Percentiles rank a stretch among this genome's conserved stretches.
Conservation (phyloP, 176 grass and related monocot species). For the Cenchrus americanus region DNA sequence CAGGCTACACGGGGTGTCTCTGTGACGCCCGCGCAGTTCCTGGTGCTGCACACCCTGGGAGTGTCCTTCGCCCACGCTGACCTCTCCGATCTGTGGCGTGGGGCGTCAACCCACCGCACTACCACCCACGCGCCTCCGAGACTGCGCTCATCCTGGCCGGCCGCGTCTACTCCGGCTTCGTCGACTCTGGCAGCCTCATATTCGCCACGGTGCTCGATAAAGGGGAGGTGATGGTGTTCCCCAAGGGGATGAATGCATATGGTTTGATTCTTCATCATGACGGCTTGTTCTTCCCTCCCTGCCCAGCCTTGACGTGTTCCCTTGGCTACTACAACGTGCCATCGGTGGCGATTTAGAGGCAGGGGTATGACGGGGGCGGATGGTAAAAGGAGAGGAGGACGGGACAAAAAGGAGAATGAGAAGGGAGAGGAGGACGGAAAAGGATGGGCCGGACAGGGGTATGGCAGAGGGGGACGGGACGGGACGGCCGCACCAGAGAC, state of each 20-base stretch:
- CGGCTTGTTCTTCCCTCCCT: too few relatives aligned
- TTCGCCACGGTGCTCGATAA: constrained; percentile 74
- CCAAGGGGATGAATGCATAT: constrained; percentile 40
- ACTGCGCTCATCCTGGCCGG: constrained; percentile 66
- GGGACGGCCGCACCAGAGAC: too few relatives aligned
- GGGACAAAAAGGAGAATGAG: too few relatives aligned
- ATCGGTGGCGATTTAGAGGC: too few relatives aligned
- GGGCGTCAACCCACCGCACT: constrained; percentile 81
- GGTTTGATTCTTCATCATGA: too few relatives aligned
- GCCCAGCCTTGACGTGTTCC: too few relatives aligned
- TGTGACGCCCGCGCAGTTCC: constrained; percentile 63
- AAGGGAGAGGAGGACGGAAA: too few relatives aligned
- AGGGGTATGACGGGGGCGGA: too few relatives aligned
- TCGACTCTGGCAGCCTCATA: constrained; percentile 62
- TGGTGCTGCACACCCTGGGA: constrained; percentile 71
- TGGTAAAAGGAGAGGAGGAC: too few relatives aligned
- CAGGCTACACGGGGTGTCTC: constrained; percentile 68
- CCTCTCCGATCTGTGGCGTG: constrained; percentile 40
- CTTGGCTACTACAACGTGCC: too few relatives aligned
- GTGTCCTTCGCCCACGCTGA: constrained; percentile 83
- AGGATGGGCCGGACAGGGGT: too few relatives aligned
- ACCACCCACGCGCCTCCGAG: constrained; percentile 86
- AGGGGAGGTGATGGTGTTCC: constrained; percentile 90
- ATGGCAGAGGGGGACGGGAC: too few relatives aligned
- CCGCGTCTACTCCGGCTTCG: constrained; percentile 73